phyloP scores from a whole-genome alignment of 2,329 filamentous ascomycete genomes.

The Calonectria pseudoturangicola region DNA sequence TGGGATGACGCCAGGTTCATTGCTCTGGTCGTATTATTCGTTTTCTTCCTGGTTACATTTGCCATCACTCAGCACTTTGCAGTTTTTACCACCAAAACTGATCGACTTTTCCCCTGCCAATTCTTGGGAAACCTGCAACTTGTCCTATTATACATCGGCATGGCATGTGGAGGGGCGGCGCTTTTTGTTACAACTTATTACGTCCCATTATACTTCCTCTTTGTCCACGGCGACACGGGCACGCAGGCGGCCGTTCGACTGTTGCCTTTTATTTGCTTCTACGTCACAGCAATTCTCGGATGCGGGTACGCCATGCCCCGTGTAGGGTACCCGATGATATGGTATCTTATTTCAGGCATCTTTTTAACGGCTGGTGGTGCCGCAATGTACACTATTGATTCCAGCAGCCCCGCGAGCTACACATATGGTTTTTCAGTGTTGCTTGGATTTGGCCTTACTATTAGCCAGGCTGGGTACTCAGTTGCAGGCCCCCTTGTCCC shows the following conservation, averaged over 20 bases:
- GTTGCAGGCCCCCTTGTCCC: slow-evolving; percentile 29
- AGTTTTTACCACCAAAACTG: slow-evolving; percentile 57
- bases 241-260: slow-evolving; percentile 46
- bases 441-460: slow-evolving; percentile 43
- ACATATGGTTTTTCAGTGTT: slow-evolving; percentile 46
- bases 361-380: slow-evolving; percentile 36
- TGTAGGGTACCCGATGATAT: slow-evolving; percentile 37
- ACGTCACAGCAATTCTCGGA: slow-evolving; percentile 40
- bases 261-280: slow-evolving; percentile 47
- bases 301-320: slow-evolving; percentile 42
- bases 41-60: slow-evolving; percentile 58
- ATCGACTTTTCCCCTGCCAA: slow-evolving; percentile 58
- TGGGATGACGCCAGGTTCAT: slow-evolving; percentile 69
- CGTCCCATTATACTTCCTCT: slow-evolving; percentile 47
- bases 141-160: slow-evolving; percentile 43
- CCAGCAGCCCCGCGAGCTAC: slow-evolving; percentile 40
- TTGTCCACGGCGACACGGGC: slow-evolving; percentile 45
- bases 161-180: slow-evolving; percentile 39
- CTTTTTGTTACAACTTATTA: slow-evolving; percentile 45
- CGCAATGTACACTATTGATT: slow-evolving; percentile 38
- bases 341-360: slow-evolving; percentile 38
- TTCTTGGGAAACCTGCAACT: slow-evolving; percentile 52
- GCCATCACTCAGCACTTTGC: slow-evolving; percentile 63
- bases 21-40: slow-evolving; percentile 65
- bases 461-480: slow-evolving; percentile 40